phyloP scores from a whole-genome alignment of 2,329 filamentous ascomycete genomes.

The Cercospora zeina region DNA sequence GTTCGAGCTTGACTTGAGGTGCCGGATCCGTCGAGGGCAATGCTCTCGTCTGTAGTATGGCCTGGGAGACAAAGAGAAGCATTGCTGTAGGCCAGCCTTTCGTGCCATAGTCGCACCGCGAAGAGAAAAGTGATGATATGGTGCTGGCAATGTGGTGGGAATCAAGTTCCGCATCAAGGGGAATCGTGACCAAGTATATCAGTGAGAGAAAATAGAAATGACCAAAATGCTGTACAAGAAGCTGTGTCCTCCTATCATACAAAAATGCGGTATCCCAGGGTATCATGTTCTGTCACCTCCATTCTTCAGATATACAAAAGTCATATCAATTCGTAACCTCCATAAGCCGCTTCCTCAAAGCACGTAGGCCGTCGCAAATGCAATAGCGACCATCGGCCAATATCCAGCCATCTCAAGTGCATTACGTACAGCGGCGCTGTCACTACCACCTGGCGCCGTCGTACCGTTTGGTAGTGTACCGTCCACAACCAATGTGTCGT shows the following conservation, averaged over 20 bases:
- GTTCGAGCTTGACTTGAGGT: not conserved
- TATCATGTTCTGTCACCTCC: not conserved
- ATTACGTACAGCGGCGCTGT: constrained; percentile 29
- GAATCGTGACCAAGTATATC: not conserved
- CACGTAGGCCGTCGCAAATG: constrained; percentile 3
- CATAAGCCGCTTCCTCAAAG: not conserved
- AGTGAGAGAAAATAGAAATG: not conserved
- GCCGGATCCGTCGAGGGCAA: not conserved
- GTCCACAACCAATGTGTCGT: constrained; percentile 63
- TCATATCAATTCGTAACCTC: not conserved
- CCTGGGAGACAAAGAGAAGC: not conserved
- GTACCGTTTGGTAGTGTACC: constrained; percentile 64
- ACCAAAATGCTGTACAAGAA: not conserved
- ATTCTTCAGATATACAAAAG: not conserved
- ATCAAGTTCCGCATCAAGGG: too few relatives aligned
- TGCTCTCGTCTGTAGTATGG: not conserved
- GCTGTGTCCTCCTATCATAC: not conserved
- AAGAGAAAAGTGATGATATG: not conserved
- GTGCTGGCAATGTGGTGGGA: not conserved
- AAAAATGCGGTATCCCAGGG: not conserved
- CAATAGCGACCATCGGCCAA: constrained; percentile 44
- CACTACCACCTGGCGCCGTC: constrained; percentile 44
- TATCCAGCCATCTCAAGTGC: constrained; percentile 35
- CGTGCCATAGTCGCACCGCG: not conserved
- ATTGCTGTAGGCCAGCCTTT: not conserved